phyloP scores from a whole-genome alignment of 352 stramenopile species.

The Phytopythium montanum region DNA sequence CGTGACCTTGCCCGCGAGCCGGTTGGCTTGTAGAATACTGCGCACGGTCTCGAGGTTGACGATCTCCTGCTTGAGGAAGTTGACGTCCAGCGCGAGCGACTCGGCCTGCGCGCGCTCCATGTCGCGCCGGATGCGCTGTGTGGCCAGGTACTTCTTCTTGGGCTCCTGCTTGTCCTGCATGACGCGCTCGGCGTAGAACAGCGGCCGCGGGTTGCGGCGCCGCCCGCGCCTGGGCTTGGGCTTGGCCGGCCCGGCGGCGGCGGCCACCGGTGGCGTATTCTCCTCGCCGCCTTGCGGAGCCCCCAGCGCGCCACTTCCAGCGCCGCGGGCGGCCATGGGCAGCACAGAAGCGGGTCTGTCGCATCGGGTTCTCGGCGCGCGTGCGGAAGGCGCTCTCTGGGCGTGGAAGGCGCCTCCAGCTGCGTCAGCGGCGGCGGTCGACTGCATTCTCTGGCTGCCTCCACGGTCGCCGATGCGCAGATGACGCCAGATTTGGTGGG shows the following conservation, averaged over 20 bases:
- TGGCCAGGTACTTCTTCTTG: constrained; percentile 36
- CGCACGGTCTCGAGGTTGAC: constrained; percentile 18
- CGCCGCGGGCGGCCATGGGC: not conserved
- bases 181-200: constrained; percentile 23
- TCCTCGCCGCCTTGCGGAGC: not conserved
- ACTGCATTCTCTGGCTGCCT: not conserved
- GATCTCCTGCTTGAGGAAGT: constrained; percentile 28
- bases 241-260: too few species aligned
- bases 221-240: not conserved
- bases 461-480: not conserved
- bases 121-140: constrained; percentile 23
- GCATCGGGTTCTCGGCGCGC: not conserved
- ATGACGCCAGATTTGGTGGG: not conserved
- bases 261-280: not conserved
- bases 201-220: constrained; percentile 7
- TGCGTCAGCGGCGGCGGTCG: not conserved
- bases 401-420: not conserved
- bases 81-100: constrained; percentile 22
- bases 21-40: constrained; percentile 16
- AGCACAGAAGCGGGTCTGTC: not conserved
- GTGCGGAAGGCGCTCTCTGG: not conserved
- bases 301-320: not conserved
- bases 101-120: constrained; percentile 21
- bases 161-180: constrained; percentile 19
- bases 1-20: constrained; percentile 9